Evolutionary conservation across 78 protist species (phyloP).

Genomic region (Isochrysis galbana): DNA sequence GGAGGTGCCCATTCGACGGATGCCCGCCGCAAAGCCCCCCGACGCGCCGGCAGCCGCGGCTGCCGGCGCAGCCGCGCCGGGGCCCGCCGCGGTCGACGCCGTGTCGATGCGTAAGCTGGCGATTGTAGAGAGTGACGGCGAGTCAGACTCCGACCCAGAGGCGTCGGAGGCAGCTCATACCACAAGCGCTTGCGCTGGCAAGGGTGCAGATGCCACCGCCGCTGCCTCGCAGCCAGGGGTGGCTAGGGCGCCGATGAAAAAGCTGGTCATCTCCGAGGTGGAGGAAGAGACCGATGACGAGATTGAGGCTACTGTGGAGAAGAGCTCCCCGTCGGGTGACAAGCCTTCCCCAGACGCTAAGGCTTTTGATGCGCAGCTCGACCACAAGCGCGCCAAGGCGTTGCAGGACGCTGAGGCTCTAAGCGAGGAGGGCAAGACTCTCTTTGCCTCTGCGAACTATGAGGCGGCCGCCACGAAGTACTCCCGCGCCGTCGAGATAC

Average conservation of each 20-base stretch:
- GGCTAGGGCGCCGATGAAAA: no score
- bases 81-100: no score
- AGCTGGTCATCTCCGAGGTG: neutral
- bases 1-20: neutral
- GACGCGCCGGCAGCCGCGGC: neutral
- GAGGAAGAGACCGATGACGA: neutral
- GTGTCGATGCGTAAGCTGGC: no score
- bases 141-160: no score
- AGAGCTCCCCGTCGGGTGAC: neutral
- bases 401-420: neutral
- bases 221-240: no score
- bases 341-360: neutral
- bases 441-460: neutral
- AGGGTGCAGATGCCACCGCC: no score
- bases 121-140: no score
- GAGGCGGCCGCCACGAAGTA: neutral
- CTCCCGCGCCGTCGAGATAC: neutral
- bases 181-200: no score
- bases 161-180: no score
- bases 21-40: neutral
- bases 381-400: neutral
- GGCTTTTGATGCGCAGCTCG: neutral
- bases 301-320: neutral
- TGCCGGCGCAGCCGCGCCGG: neutral
- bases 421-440: neutral